Evolutionary conservation across 495 filamentous ascomycete genomes (phyloP).

Genomic region (Hyphodiscus hymeniophilus): DNA sequence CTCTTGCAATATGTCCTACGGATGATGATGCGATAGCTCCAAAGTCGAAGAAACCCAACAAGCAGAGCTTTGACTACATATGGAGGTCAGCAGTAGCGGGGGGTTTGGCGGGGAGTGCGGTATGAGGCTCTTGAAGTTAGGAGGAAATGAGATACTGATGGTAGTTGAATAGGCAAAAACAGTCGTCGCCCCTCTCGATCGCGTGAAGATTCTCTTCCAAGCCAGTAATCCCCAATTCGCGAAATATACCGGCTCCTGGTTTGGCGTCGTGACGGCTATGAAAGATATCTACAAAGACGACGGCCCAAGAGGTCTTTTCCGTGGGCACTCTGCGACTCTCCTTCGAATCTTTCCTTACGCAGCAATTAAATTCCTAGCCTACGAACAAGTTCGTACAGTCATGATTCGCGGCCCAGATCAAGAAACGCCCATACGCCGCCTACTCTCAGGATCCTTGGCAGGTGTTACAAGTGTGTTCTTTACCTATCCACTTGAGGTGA

Average conservation of each 20-base stretch:
- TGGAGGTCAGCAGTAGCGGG: conserved; percentile 75
- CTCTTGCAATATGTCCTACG: conserved; percentile 20
- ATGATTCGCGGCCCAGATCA: conserved; percentile 62
- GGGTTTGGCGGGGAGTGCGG: conserved; percentile 79
- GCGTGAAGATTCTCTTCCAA: conserved; percentile 98
- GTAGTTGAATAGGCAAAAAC: conserved; percentile 71
- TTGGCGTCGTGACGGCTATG: conserved; percentile 68
- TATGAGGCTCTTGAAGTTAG: conserved; percentile 34
- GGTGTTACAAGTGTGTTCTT: conserved; percentile 88
- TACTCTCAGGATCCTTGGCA: conserved; percentile 71
- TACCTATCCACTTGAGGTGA: conserved; percentile 89
- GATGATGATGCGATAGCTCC: conserved; percentile 20
- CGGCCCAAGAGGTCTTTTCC: conserved; percentile 69
- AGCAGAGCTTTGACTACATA: conserved; percentile 75
- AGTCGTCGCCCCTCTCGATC: conserved; percentile 87
- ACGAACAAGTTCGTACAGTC: conserved; percentile 81
- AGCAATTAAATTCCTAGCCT: conserved; percentile 93
- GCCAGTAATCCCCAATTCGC: conserved; percentile 87
- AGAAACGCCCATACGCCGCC: conserved; percentile 71
- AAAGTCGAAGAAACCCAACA: conserved; percentile 42
- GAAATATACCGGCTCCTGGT: conserved; percentile 85
- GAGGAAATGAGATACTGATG: conserved; percentile 1
- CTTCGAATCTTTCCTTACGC: conserved; percentile 96
- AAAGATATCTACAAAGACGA: conserved; percentile 71
- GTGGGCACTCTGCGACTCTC: conserved; percentile 89